Base-by-base conservation (phyloP, 768 basidiomycete genomes). In the Agaricus blazei region DNA sequence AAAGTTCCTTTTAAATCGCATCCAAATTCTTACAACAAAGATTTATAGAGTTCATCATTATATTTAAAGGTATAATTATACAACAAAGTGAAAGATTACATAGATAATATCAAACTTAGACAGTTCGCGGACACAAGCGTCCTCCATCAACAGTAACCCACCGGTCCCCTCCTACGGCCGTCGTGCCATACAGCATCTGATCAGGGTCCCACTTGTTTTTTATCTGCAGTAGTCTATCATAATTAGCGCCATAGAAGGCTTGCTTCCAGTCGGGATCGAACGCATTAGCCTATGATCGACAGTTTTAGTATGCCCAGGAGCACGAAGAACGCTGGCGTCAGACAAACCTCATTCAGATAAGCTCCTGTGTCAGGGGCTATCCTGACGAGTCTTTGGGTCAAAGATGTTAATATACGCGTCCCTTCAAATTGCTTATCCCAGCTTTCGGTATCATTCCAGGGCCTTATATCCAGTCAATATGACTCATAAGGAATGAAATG, bases 231-330 rank as follows among this genome's bases (percentile, higher is more conserved):
- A 62, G 51, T 12, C 40, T 54, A 3, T 52, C 48, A 43, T 62
- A 62, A 40, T 62, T 62, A 8, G 31, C 24, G 2, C 62, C 62
- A 37, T 62, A 62, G 23, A 60, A 60, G 28, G 54, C 44, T 19
- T 47, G 24, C 48, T 60, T 56, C 62, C 62, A 62, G 41, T 60
- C 56, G 2, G 62, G 62, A 29, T 60, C 56, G 23, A 57, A 58
- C 23, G 57, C 52, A 44, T 62, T 59, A 12, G 62, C 62, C 62
- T 63, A 2, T 27, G 15, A 29, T 47, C 4, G 9, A 26, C 34
- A 19, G 24, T 41, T 19, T 43, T 7, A 14, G n/a, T 9, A 27
- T 4, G 42, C 43, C 14, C 9, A 24, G 15, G 27, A n/a, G 36
- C 14, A 34, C 6, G 15, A 31, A 36, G 40, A 4, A 11, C 7